Conservation (phyloP, 2,329 filamentous ascomycete genomes). For the Paradendryphiella salina region DNA sequence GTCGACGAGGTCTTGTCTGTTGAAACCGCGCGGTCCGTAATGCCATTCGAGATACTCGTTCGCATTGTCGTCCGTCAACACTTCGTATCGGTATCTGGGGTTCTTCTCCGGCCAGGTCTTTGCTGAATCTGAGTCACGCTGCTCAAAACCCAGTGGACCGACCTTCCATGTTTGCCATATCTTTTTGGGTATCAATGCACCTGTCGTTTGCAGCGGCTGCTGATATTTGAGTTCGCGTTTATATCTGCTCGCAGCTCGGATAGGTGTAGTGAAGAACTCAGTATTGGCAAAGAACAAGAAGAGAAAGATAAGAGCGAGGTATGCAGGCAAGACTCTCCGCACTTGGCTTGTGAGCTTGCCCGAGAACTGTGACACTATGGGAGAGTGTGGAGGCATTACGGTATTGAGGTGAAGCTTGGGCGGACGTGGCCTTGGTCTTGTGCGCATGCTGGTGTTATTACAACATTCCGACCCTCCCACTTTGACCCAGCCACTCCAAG, state of each 20-base stretch:
- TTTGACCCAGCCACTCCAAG: slow-evolving; percentile 16
- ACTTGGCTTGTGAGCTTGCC: slow-evolving; percentile 42
- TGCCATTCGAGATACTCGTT: slow-evolving; percentile 68
- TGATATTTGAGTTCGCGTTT: slow-evolving; percentile 44
- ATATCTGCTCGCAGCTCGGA: slow-evolving; percentile 41
- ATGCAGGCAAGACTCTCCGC: slow-evolving; percentile 41
- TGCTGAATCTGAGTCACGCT: slow-evolving; percentile 63
- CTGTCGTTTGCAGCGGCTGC: slow-evolving; percentile 32
- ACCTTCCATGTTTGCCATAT: slow-evolving; percentile 81
- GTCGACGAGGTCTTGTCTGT: slow-evolving; percentile 60
- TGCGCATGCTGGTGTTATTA: slow-evolving; percentile 44
- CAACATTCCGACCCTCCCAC: slow-evolving; percentile 20
- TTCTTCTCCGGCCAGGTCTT: slow-evolving; percentile 69
- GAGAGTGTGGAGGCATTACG: slow-evolving; percentile 40
- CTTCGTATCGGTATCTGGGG: slow-evolving; percentile 67
- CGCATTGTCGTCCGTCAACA: slow-evolving; percentile 70
- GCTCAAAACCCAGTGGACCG: slow-evolving; percentile 67
- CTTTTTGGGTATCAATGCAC: slow-evolving; percentile 61
- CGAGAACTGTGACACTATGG: slow-evolving; percentile 40
- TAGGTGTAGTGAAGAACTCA: slow-evolving; percentile 40
- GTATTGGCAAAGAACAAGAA: slow-evolving; percentile 41
- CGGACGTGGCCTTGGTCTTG: slow-evolving; percentile 36
- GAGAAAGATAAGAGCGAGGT: slow-evolving; percentile 36
- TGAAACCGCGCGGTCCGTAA: slow-evolving; percentile 66
- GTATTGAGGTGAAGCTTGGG: slow-evolving; percentile 41